Evolutionary conservation across 192 early-diverging fungal species (phyloP), one percentile per base, ranked within the genome.

Genomic region (Thamnidium elegans): DNA sequence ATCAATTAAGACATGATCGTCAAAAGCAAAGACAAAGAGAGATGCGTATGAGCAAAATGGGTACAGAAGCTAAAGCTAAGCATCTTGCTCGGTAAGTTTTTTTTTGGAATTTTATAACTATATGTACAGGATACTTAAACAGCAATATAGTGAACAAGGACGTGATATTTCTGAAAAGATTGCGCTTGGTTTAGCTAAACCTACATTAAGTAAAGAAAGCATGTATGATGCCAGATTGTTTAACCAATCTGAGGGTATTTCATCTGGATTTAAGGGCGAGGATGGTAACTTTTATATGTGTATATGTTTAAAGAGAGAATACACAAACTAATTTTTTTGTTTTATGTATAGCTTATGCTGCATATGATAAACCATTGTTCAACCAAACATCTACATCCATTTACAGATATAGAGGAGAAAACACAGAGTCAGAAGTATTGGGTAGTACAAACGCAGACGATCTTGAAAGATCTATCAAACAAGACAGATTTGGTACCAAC

Each of bases 161-260:
- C 87, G 97, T 71, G 97, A 99, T 81, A 94, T 99, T 58, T 98
- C 96, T 0, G 97, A 99, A 79, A 98, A 96, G 75, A 92, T 99
- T 56, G 97, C 97, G 0, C 82, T 99, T 53, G 97, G 97, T 20
- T 77, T 97, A 58, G 96, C 95, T 21, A 92, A 96, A 63, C 97
- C 95, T 7, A 88, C 97, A 3, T 69, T 83, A 31, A 86, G 89
- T 43, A 89, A 89, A 72, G 97, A 99, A 53, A 87, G 90, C 50
- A 81, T 98, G 88, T 97, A 90, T 70, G 97, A 99, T 73, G 84
- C 92, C 48, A 87, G 97, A 50, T 77, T 99, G 51, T 99, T 97
- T 73, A 96, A 97, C 80, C 94, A 94, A 71, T 81, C 85, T 1
- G 83, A 86, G 63, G 97, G 94, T 17, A 80, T 97, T 44, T 80